A percentile compares a stretch with the other conserved stretches of the same genome.
Evolutionary conservation across 1,284 basidiomycete genomes (phyloP).

Genomic region (Sporisorium graminicola): DNA sequence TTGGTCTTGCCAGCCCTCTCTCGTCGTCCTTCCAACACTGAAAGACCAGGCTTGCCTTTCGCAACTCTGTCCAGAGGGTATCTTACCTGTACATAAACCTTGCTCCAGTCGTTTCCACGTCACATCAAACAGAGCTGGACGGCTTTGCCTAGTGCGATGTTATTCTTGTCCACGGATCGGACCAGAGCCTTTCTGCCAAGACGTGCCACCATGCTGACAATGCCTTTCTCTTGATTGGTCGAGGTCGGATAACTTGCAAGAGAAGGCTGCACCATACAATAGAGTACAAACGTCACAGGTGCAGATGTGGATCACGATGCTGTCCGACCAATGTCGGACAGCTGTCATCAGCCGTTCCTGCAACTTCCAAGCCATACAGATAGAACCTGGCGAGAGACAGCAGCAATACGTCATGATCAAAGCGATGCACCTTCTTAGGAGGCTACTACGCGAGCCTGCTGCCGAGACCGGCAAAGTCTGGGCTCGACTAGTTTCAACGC

Average conservation of each 20-base stretch:
- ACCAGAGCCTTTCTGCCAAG: not conserved
- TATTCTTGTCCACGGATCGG: not conserved
- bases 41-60: too few species aligned
- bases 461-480: not conserved
- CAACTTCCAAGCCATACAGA: too few species aligned
- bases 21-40: too few species aligned
- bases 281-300: not conserved
- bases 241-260: not conserved
- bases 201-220: not conserved
- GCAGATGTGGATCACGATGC: too few species aligned
- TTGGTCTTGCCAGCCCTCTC: not conserved
- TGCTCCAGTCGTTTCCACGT: too few species aligned
- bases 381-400: not conserved
- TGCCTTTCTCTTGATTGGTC: not conserved
- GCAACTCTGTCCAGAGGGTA: too few species aligned
- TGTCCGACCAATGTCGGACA: not conserved
- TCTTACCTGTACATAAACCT: too few species aligned
- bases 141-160: not conserved
- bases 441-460: not conserved
- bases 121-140: too few species aligned
- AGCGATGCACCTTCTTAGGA: not conserved
- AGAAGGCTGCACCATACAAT: not conserved
- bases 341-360: too few species aligned
- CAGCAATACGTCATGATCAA: slow-evolving; percentile 3
- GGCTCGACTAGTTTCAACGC: not conserved